These are phyloP conservation scores for Penicillium concentricum DNA, from an alignment of 2,329 filamentous ascomycete genomes.

Conservation along the genomic window DNA sequence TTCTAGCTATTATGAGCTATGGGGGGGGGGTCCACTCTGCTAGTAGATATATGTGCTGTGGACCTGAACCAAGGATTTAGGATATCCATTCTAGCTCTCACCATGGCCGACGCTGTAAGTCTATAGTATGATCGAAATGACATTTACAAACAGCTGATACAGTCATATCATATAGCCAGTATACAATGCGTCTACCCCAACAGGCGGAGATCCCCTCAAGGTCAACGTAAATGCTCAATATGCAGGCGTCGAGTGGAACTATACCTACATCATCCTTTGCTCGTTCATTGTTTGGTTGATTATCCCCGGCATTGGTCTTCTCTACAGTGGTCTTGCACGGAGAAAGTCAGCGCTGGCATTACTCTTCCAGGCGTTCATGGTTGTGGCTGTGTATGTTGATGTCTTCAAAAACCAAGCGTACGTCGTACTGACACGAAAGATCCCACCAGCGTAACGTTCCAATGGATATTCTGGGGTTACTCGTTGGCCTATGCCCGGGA, in stretches of 20 bases:
- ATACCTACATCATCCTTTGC: constrained; percentile 58
- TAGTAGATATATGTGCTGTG: not conserved
- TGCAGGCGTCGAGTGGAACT: constrained; percentile 59
- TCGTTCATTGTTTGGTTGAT: constrained; percentile 65
- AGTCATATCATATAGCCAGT: constrained; percentile 26
- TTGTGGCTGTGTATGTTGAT: constrained; percentile 51
- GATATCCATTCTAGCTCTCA: not conserved
- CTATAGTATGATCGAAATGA: not conserved
- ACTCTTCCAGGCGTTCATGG: constrained; percentile 62
- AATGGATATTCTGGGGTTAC: constrained; percentile 67
- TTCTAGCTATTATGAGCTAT: not conserved
- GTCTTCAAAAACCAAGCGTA: too few relatives aligned
- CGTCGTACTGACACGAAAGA: not conserved
- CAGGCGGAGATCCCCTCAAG: constrained; percentile 54
- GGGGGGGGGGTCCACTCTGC: not conserved
- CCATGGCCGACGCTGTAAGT: constrained; percentile 13
- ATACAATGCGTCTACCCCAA: constrained; percentile 44
- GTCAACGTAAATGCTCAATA: constrained; percentile 61
- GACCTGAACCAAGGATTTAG: not conserved
- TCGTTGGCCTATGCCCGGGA: constrained; percentile 61
- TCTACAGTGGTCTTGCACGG: constrained; percentile 63
- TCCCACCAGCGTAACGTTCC: constrained; percentile 39
- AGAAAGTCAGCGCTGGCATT: constrained; percentile 62
- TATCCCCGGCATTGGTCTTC: constrained; percentile 64
- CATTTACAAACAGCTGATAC: not conserved